A percentile compares a stretch with the other conserved stretches of the same genome.
Conservation (phyloP, 2,329 filamentous ascomycete genomes). For the Trichoderma harzianum region DNA sequence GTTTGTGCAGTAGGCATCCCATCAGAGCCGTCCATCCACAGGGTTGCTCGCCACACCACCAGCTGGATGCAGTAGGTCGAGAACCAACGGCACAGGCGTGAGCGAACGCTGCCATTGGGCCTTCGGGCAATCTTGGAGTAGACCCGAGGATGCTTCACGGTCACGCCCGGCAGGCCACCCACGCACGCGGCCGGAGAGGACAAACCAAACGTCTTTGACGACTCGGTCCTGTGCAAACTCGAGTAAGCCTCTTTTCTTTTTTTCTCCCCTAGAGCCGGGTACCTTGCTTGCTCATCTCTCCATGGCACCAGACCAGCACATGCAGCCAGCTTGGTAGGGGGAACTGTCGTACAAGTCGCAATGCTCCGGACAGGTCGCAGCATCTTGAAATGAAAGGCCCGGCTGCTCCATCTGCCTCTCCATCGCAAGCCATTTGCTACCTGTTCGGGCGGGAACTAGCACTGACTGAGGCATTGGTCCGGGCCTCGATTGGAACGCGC, state of each 20-base stretch:
- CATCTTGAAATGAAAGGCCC: conserved; percentile 18
- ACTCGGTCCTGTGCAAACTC: background rate
- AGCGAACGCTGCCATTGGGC: conserved; percentile 1
- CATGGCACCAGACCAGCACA: background rate
- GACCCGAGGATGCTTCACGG: conserved; percentile 14
- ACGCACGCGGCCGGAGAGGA: background rate
- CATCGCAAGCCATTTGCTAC: conserved; percentile 2
- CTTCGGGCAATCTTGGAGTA: conserved; percentile 14
- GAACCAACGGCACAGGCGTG: conserved; percentile 9
- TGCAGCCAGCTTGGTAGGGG: background rate
- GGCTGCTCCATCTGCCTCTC: conserved; percentile 13
- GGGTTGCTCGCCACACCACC: conserved; percentile 14
- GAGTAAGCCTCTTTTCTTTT: background rate
- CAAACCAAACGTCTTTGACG: background rate
- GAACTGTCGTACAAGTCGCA: background rate
- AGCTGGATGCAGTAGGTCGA: conserved; percentile 20
- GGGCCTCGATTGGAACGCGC: conserved; percentile 8
- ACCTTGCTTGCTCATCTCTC: conserved; percentile 13
- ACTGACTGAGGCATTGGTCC: conserved; percentile 15
- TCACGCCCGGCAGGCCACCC: background rate
- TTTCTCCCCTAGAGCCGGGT: conserved; percentile 8
- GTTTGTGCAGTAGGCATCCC: background rate
- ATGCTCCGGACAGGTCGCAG: background rate
- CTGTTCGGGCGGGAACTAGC: conserved; percentile 15
- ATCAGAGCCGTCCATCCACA: conserved; percentile 14